These are phyloP conservation scores for Teratosphaeria epicoccoides DNA, from an alignment of 2,329 filamentous ascomycete genomes.

Conservation along the genomic window DNA sequence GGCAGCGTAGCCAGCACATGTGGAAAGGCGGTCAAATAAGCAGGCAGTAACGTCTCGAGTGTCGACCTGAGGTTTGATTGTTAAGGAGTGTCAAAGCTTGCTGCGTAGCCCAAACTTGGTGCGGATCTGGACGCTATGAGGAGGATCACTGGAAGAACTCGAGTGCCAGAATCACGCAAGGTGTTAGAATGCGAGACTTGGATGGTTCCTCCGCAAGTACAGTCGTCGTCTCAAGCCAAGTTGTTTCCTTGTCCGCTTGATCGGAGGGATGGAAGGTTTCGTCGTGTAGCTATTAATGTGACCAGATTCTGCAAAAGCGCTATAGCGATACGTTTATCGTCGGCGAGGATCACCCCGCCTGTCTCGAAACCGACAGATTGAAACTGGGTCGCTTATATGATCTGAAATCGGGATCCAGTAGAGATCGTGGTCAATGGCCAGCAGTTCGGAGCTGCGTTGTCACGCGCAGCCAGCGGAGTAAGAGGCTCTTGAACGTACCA, in stretches of 20 bases:
- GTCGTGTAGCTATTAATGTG: neutral
- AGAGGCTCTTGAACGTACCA: conserved; percentile 15
- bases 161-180: neutral
- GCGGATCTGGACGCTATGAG: neutral
- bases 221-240: neutral
- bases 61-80: neutral
- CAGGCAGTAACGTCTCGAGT: neutral
- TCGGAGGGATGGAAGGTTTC: no score
- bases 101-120: neutral
- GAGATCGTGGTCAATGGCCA: neutral
- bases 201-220: neutral
- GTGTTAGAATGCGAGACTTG: neutral
- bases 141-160: neutral
- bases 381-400: neutral
- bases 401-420: neutral
- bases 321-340: neutral
- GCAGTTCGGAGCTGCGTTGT: conserved; percentile 16
- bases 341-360: conserved; percentile 13
- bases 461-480: conserved; percentile 17
- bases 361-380: conserved; percentile 11
- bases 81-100: neutral
- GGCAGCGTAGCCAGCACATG: conserved; percentile 34
- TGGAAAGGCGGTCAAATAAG: neutral
- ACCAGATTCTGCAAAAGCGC: neutral
- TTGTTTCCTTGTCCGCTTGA: neutral